These are phyloP conservation scores for Tubosaeta sp. DNA, from an alignment of 768 basidiomycete species.

Conservation along the genomic window DNA sequence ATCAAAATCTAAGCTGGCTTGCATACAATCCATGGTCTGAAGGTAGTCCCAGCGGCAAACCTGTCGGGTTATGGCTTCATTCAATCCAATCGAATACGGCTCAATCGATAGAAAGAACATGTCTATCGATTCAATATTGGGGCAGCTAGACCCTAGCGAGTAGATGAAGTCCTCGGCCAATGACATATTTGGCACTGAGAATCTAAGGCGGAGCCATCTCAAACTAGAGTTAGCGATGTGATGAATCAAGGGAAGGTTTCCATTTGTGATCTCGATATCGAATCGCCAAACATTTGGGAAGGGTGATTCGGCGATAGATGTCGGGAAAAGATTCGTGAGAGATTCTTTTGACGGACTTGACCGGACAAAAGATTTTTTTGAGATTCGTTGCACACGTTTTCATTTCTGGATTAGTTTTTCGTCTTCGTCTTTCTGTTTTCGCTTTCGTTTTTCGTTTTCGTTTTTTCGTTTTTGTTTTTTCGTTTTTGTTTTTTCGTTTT, in stretches of 20 bases:
- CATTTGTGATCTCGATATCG: background rate
- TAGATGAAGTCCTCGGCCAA: background rate
- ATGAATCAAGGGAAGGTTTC: background rate
- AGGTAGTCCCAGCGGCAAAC: background rate
- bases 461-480: too few species aligned
- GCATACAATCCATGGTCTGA: too few species aligned
- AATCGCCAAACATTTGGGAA: background rate
- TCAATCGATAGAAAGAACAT: background rate
- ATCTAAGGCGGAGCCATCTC: background rate
- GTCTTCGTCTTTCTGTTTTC: too few species aligned
- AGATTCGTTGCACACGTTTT: too few species aligned
- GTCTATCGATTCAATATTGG: background rate
- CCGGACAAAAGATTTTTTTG: too few species aligned
- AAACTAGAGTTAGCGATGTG: background rate
- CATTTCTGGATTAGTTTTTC: too few species aligned
- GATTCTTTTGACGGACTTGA: background rate
- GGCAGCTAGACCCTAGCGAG: background rate
- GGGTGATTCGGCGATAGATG: background rate
- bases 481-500: too few species aligned
- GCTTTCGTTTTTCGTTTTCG: too few species aligned
- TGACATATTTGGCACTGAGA: background rate
- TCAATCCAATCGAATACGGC: background rate
- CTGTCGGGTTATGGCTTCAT: background rate
- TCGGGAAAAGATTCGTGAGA: background rate
- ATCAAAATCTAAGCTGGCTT: too few species aligned